Base-by-base conservation (phyloP, 106 monocot genomes). In the Dioscorea dumetorum region DNA sequence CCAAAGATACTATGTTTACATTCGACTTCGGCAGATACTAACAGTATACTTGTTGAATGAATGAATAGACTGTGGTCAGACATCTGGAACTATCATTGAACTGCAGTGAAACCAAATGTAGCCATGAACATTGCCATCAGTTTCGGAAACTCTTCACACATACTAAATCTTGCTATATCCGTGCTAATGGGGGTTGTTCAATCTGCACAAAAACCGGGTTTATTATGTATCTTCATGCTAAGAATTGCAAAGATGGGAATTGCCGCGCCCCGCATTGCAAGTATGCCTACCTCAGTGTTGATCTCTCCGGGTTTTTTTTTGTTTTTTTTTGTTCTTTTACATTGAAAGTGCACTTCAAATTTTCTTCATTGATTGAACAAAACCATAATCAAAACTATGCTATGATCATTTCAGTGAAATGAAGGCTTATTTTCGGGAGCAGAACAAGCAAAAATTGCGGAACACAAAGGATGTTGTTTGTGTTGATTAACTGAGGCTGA, bases 131-230 rank as follows among this genome's bases (percentile, higher is more conserved):
- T 2, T 83, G 83, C 53, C 8, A 12, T 19, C 63, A 67, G 8
- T 9, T 83, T 33, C 78, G 73, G 53, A 11, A 23, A 34, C 70
- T 79, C 10, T 78, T 79, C 74, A 52, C 12, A 41, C 78, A 83
- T 58, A 48, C 73, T 12, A 64, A 15, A 15, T 9, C 22, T 33
- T 83, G 83, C 74, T 22, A 68, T 16, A 59, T 41, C 17, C 74
- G 62, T 49, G 48, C 18, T 50, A 0, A 6, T 7, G 74, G 73
- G 23, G 73, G 79, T 52, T 79, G 79, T 49, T 8, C 11, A 3
- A 1, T 2, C 1, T 79, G 79, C 34, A 33, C 21, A 4, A 63
- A 50, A 21, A 69, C 73, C 12, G 64, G 3, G 0, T 41, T 41
- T 41, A 0, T 41, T 0, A 41, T 41, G 41, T 0, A 3, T 8